These are phyloP conservation scores for Akanthomyces dipterigenus DNA, from an alignment of 2,329 filamentous ascomycete genomes.

Conservation along the genomic window DNA sequence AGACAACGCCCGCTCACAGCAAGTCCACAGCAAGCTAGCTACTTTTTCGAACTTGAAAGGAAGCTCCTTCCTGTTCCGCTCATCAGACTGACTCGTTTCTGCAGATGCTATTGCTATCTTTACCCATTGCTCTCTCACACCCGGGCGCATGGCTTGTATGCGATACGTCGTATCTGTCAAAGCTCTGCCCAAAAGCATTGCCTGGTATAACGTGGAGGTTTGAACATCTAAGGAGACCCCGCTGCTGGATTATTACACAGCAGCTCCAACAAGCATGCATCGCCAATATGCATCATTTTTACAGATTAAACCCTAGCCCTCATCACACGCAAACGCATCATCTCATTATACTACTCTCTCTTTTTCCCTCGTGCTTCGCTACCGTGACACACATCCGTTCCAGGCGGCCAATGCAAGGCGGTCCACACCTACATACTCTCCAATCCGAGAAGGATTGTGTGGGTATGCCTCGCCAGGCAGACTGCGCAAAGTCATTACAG, in stretches of 20 bases:
- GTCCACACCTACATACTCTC: not conserved
- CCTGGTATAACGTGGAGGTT: too few species aligned
- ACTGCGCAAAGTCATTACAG: not conserved
- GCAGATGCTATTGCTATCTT: not conserved
- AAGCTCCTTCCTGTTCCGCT: not conserved
- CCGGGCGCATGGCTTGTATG: not conserved
- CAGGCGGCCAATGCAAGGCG: not conserved
- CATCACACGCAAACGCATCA: too few species aligned
- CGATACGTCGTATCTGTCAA: not conserved
- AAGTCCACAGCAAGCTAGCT: too few species aligned
- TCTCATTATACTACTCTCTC: not conserved
- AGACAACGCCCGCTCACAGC: too few species aligned
- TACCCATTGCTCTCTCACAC: not conserved
- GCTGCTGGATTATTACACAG: too few species aligned
- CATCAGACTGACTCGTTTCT: not conserved
- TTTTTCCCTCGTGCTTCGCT: not conserved
- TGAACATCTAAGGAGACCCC: too few species aligned
- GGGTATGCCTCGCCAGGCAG: not conserved
- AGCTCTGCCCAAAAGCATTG: too few species aligned
- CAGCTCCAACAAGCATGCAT: too few species aligned
- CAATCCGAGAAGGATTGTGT: not conserved
- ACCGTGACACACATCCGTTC: not conserved
- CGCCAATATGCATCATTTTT: too few species aligned
- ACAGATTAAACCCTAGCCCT: too few species aligned
- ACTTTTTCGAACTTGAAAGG: not conserved